Evolutionary conservation across 2,329 filamentous ascomycete species (phyloP).

Genomic region (Thermomyces lanuginosus): DNA sequence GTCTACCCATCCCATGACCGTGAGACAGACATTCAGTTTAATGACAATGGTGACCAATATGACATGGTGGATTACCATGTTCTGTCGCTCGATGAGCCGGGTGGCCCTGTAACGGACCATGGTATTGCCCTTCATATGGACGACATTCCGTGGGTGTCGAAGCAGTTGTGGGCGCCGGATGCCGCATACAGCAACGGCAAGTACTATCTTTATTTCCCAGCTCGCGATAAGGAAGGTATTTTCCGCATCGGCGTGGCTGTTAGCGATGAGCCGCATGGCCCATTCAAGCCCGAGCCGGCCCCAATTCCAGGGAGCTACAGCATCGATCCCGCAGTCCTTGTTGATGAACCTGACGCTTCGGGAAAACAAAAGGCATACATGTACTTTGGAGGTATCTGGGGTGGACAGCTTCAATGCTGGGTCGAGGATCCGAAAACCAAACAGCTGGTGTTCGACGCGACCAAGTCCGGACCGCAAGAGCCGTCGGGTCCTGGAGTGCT

Average conservation of each 20-base stretch:
- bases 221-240: conserved; percentile 50
- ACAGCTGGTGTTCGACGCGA: conserved; percentile 44
- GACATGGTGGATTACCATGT: conserved; percentile 77
- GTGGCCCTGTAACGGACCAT: conserved; percentile 51
- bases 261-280: conserved; percentile 47
- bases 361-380: conserved; percentile 49
- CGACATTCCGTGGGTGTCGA: conserved; percentile 59
- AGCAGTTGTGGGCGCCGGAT: conserved; percentile 70
- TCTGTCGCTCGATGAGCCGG: conserved; percentile 44
- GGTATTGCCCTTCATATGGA: conserved; percentile 49
- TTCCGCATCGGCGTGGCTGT: conserved; percentile 63
- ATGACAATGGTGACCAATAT: conserved; percentile 75
- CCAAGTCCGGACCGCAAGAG: conserved; percentile 42
- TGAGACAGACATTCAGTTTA: conserved; percentile 56
- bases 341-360: conserved; percentile 52
- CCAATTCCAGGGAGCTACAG: conserved; percentile 55
- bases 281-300: conserved; percentile 49
- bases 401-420: conserved; percentile 67
- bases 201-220: conserved; percentile 66
- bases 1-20: conserved; percentile 70
- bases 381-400: conserved; percentile 70
- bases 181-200: conserved; percentile 51
- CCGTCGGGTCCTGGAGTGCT: conserved; percentile 37
- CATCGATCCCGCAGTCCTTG: conserved; percentile 61
- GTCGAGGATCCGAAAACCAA: conserved; percentile 36